phyloP scores from a whole-genome alignment of 2,329 filamentous ascomycete species.

The Keithomyces neogunnii region DNA sequence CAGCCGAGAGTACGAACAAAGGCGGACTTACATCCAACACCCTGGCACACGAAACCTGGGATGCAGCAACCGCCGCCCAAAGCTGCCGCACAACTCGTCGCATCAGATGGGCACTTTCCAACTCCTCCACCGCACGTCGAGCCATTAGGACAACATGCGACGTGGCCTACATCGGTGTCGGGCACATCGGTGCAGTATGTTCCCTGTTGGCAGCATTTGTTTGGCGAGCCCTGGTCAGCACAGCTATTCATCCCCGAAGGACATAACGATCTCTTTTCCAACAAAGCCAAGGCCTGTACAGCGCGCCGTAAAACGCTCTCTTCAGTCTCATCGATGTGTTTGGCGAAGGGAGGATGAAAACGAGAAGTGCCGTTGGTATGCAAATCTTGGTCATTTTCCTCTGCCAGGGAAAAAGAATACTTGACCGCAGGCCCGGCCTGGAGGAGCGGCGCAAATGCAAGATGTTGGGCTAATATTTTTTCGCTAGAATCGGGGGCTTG shows the following conservation, averaged over 20 bases:
- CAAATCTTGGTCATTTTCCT: slow-evolving; percentile 14
- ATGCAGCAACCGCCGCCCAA: slow-evolving; percentile 71
- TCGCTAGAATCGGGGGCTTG: slow-evolving; percentile 62
- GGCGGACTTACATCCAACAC: slow-evolving; percentile 57
- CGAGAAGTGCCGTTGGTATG: slow-evolving; percentile 11
- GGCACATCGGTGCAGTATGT: slow-evolving; percentile 58
- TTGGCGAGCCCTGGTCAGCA: slow-evolving; percentile 51
- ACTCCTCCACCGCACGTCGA: slow-evolving; percentile 55
- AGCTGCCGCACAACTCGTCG: slow-evolving; percentile 55
- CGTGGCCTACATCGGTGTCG: slow-evolving; percentile 54
- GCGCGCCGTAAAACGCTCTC: slow-evolving; percentile 31
- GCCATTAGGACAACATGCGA: slow-evolving; percentile 68
- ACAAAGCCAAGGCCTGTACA: slow-evolving; percentile 34
- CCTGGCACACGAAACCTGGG: slow-evolving; percentile 59
- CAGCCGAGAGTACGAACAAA: not conserved
- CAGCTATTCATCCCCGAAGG: slow-evolving; percentile 60
- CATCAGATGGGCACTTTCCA: slow-evolving; percentile 50
- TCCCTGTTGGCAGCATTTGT: slow-evolving; percentile 63
- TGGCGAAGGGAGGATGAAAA: slow-evolving; percentile 41
- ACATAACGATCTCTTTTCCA: slow-evolving; percentile 56
- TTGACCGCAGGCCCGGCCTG: slow-evolving; percentile 13
- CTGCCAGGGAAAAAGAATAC: slow-evolving; percentile 12
- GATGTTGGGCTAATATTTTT: slow-evolving; percentile 67
- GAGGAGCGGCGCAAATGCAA: slow-evolving; percentile 32
- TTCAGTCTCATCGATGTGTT: slow-evolving; percentile 29